Conservation (phyloP, 176 grass and related monocot species). For the Juncus effusus region DNA sequence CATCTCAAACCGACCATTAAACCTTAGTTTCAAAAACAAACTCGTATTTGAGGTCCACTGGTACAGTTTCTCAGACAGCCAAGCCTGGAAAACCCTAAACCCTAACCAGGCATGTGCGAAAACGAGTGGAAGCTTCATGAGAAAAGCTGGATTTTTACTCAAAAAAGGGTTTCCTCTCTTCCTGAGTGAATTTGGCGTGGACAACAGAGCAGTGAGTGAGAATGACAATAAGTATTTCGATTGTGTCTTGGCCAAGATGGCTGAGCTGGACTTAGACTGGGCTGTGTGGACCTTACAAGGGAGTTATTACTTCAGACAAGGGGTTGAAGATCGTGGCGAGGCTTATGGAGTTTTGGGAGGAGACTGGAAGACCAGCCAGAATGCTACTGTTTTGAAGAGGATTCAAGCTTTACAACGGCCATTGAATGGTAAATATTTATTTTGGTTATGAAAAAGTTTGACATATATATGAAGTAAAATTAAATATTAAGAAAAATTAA, state of each 20-base stretch:
- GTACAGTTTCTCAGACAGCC: conserved; percentile 75
- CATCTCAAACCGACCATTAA: conserved; percentile 43
- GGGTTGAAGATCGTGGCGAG: conserved; percentile 47
- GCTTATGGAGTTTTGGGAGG: conserved; percentile 55
- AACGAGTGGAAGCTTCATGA: conserved; percentile 27
- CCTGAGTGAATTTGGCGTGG: conserved; percentile 85
- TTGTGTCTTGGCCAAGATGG: conserved; percentile 47
- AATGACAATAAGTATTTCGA: conserved; percentile 79
- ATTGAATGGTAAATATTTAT: conserved; percentile 32
- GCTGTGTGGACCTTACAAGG: conserved; percentile 86
- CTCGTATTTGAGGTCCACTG: conserved; percentile 88
- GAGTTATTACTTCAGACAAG: conserved; percentile 75
- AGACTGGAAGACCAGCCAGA: conserved; percentile 42
- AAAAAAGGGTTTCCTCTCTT: conserved; percentile 53
- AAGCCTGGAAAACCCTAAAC: conserved; percentile 50
- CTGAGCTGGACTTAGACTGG: conserved; percentile 83
- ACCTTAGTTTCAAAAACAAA: conserved; percentile 55
- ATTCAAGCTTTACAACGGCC: conserved; percentile 62
- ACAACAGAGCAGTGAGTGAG: conserved; percentile 61
- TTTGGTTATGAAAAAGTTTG: no score
- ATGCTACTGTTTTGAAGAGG: conserved; percentile 40
- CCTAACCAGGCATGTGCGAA: conserved; percentile 79
- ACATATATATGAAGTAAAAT: no score
- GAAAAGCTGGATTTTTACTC: conserved; percentile 65
- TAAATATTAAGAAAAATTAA: no score